phyloP scores from a whole-genome alignment of 345 rosid species.

The Lepidium sativum region DNA sequence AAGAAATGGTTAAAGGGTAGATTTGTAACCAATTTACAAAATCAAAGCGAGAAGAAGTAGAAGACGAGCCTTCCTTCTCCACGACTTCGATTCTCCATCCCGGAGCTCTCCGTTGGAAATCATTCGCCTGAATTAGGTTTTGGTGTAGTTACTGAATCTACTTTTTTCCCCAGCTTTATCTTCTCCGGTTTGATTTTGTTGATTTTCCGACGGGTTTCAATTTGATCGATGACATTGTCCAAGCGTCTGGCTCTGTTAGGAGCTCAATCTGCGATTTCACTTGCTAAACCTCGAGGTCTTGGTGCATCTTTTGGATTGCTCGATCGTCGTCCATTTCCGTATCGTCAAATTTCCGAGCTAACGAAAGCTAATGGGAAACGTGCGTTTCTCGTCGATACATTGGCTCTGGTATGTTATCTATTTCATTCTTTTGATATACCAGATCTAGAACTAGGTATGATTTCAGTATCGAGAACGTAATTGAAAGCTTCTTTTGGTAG shows the following conservation, averaged over 20 bases:
- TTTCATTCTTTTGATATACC: no score
- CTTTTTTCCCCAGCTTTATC: not conserved
- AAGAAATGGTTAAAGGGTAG: no score
- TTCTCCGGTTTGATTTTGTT: no score
- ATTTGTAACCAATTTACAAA: no score
- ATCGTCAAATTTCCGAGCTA: conserved; percentile 40
- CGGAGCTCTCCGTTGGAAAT: not conserved
- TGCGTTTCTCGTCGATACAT: conserved; percentile 88
- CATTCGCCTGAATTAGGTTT: not conserved
- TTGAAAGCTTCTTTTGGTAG: not conserved
- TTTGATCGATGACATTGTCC: conserved; percentile 2
- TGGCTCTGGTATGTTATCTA: conserved; percentile 53
- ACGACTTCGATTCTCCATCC: not conserved
- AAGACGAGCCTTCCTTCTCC: no score
- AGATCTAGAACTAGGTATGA: not conserved
- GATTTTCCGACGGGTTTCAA: not conserved
- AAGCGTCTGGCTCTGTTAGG: not conserved
- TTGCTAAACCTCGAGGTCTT: not conserved
- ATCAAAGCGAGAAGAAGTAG: no score
- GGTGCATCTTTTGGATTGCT: not conserved
- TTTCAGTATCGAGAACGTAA: not conserved
- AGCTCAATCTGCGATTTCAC: conserved; percentile 1
- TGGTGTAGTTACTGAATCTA: not conserved
- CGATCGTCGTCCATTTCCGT: not conserved
- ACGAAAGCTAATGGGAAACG: conserved; percentile 55